These are phyloP conservation scores for Gossypium lobatum DNA, from an alignment of 441 rosid genomes.

Conservation along the genomic window DNA sequence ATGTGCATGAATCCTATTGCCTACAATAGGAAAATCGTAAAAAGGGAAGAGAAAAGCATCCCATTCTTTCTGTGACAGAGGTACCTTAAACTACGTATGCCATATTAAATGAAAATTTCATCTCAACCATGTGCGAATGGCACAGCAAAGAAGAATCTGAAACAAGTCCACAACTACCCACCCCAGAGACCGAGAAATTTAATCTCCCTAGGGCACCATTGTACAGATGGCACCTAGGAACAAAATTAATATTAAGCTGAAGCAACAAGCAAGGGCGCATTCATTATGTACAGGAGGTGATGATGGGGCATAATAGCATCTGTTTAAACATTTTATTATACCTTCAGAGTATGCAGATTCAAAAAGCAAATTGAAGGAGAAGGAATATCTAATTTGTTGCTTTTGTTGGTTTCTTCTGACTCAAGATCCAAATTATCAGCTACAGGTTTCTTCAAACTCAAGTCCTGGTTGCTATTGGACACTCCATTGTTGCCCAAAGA, in stretches of 20 bases:
- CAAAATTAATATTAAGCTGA: background rate
- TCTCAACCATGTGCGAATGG: background rate
- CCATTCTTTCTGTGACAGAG: background rate
- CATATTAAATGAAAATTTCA: background rate
- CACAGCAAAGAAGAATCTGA: background rate
- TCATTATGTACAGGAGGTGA: background rate
- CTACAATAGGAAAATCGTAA: background rate
- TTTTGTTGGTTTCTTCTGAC: slow-evolving; percentile 34
- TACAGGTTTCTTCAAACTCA: slow-evolving; percentile 19
- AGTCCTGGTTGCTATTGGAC: slow-evolving; percentile 16
- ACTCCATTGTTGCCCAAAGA: slow-evolving; percentile 27
- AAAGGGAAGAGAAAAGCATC: background rate
- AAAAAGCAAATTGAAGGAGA: slow-evolving; percentile 83
- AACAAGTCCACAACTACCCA: background rate
- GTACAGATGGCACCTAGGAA: background rate
- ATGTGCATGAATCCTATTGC: background rate
- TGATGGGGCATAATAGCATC: background rate
- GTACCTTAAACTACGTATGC: background rate
- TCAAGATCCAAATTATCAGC: slow-evolving; percentile 30
- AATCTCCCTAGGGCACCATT: background rate
- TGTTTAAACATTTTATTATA: slow-evolving; percentile 25
- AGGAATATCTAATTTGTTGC: slow-evolving; percentile 50
- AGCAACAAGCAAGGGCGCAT: slow-evolving; percentile 1
- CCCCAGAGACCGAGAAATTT: background rate
- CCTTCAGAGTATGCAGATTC: slow-evolving; percentile 76